phyloP scores from a whole-genome alignment of 2,329 filamentous ascomycete species.

The Neurospora crassa region DNA sequence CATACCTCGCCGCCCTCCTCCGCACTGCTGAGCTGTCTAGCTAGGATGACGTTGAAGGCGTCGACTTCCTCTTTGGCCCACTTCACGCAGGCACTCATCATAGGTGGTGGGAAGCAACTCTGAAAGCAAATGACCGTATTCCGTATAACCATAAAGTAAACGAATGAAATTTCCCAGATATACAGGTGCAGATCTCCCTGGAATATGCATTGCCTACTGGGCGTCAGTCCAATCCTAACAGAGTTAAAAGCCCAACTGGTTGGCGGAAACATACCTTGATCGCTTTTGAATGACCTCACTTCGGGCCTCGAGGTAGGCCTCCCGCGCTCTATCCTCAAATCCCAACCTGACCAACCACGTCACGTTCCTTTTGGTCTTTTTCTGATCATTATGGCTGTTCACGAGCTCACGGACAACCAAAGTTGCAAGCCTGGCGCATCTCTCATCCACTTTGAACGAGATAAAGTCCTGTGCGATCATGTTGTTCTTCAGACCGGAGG shows the following conservation, averaged over 20 bases:
- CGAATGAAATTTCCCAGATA: slow-evolving; percentile 90
- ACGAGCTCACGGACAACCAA: slow-evolving; percentile 70
- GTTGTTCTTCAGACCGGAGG: slow-evolving; percentile 75
- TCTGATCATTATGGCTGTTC: slow-evolving; percentile 66
- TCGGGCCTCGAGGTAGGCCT: slow-evolving; percentile 75
- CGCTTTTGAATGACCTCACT: slow-evolving; percentile 70
- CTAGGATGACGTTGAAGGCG: slow-evolving; percentile 75
- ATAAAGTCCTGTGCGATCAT: slow-evolving; percentile 85
- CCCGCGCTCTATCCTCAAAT: slow-evolving; percentile 81
- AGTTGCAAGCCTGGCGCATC: slow-evolving; percentile 65
- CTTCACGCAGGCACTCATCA: slow-evolving; percentile 91
- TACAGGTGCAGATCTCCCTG: slow-evolving; percentile 88
- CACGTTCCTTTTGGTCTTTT: slow-evolving; percentile 71
- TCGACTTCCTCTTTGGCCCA: slow-evolving; percentile 98
- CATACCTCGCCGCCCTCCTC: slow-evolving; percentile 67
- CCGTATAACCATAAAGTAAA: slow-evolving; percentile 88
- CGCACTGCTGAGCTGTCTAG: slow-evolving; percentile 77
- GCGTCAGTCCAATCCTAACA: slow-evolving; percentile 12
- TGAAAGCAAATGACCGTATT: slow-evolving; percentile 91
- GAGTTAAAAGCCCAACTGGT: neutral
- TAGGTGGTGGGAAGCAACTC: slow-evolving; percentile 70
- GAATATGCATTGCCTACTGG: slow-evolving; percentile 76
- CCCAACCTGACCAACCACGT: slow-evolving; percentile 78
- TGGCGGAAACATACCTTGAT: slow-evolving; percentile 53
- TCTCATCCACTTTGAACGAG: slow-evolving; percentile 79